Percentiles rank a stretch among this genome's conserved stretches.
Evolutionary conservation across 805 yeast species (phyloP).

Genomic region (Deakozyma indianensis): DNA sequence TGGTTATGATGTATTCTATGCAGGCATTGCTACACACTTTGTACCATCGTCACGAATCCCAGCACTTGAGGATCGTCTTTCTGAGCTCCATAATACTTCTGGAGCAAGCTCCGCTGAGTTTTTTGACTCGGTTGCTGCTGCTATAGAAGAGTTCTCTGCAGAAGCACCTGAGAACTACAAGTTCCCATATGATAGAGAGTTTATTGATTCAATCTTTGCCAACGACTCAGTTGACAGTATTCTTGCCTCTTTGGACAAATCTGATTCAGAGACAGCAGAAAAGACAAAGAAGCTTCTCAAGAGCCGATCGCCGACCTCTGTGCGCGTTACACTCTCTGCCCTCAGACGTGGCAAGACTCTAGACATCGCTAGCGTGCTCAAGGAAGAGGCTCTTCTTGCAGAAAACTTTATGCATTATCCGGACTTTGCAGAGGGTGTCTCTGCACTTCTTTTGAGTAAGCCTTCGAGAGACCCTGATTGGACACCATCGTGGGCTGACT

Average conservation of each 20-base stretch:
- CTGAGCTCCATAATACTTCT: conserved; percentile 34
- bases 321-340: conserved; percentile 56
- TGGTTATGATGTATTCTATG: conserved; percentile 69
- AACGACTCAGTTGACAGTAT: conserved; percentile 37
- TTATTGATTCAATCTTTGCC: conserved; percentile 59
- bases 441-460: conserved; percentile 36
- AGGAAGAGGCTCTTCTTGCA: conserved; percentile 63
- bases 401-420: conserved; percentile 52
- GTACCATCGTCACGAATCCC: conserved; percentile 52
- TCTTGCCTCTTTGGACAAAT: conserved; percentile 35
- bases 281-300: conserved; percentile 40
- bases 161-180: conserved; percentile 49
- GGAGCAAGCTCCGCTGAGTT: conserved; percentile 12
- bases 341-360: conserved; percentile 45
- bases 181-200: conserved; percentile 40
- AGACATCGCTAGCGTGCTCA: conserved; percentile 51
- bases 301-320: conserved; percentile 63
- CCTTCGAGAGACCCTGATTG: conserved; percentile 37
- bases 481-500: conserved; percentile 30
- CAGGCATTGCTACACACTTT: conserved; percentile 86
- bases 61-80: conserved; percentile 49
- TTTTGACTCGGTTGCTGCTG: conserved; percentile 43
- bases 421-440: conserved; percentile 46
- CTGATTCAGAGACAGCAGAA: conserved; percentile 53
- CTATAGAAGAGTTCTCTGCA: conserved; percentile 67